Conservation (phyloP, 257 asterid genomes). For the Solanum paucissectum region DNA sequence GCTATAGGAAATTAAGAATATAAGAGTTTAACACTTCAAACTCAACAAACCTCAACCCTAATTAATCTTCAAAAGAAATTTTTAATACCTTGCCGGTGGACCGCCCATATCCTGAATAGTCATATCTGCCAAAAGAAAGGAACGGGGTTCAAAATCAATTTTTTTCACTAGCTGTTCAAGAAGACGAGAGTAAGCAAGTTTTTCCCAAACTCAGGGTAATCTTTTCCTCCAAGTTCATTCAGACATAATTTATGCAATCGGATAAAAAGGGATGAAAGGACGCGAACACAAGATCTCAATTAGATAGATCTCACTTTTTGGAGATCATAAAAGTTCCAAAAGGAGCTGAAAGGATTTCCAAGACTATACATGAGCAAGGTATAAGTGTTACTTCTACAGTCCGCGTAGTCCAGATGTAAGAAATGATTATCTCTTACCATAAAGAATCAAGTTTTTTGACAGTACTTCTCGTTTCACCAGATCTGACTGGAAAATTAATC, state of each 20-base stretch:
- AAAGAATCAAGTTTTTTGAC: neutral
- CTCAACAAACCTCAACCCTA: slow-evolving; percentile 3
- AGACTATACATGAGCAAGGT: neutral
- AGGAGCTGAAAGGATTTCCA: neutral
- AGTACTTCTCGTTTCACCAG: neutral
- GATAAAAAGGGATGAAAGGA: neutral
- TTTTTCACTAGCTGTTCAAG: neutral
- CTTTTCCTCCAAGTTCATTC: neutral
- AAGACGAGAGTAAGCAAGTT: neutral
- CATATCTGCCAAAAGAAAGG: slow-evolving; percentile 49
- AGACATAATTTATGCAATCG: neutral
- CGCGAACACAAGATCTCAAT: neutral
- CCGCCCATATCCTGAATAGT: slow-evolving; percentile 89
- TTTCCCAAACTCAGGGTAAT: neutral
- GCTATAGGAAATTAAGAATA: slow-evolving; percentile 29
- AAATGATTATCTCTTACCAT: neutral
- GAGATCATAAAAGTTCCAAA: neutral
- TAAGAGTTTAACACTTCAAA: slow-evolving; percentile 11
- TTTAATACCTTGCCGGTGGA: slow-evolving; percentile 87
- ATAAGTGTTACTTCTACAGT: neutral
- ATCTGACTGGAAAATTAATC: neutral
- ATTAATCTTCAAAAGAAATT: slow-evolving; percentile 4
- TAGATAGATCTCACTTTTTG: neutral
- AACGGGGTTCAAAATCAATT: neutral
- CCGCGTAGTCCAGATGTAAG: neutral